phyloP scores from a whole-genome alignment of 2,329 filamentous ascomycete genomes.

The Helicocarpus griseus region DNA sequence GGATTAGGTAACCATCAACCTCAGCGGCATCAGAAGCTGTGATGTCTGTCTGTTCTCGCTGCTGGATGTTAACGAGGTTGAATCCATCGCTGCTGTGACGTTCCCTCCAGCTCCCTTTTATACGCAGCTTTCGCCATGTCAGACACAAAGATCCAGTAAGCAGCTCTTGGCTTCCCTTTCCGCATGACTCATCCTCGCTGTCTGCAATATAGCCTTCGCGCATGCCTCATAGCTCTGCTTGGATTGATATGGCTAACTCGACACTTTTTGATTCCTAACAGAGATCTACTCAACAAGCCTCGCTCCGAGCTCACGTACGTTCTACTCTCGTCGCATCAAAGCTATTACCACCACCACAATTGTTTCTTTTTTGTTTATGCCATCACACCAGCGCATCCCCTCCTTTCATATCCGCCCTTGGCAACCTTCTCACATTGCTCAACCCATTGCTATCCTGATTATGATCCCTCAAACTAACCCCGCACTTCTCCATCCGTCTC shows the following conservation, averaged over 20 bases:
- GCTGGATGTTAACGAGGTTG: not conserved
- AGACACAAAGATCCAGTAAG: slow-evolving; percentile 64
- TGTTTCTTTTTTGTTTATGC: slow-evolving; percentile 1
- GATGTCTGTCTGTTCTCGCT: not conserved
- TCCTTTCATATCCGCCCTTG: not conserved
- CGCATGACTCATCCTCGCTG: slow-evolving; percentile 13
- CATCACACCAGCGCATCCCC: slow-evolving; percentile 12
- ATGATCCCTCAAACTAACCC: slow-evolving; percentile 13
- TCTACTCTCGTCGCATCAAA: slow-evolving; percentile 9
- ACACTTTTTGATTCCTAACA: slow-evolving; percentile 32
- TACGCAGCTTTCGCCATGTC: slow-evolving; percentile 40
- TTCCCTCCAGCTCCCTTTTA: slow-evolving; percentile 17
- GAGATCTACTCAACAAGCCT: slow-evolving; percentile 81
- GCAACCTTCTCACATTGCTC: slow-evolving; percentile 13
- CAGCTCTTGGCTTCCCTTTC: slow-evolving; percentile 11
- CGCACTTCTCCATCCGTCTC: slow-evolving; percentile 6
- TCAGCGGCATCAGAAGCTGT: not conserved
- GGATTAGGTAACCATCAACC: slow-evolving; percentile 1
- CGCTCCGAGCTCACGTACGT: slow-evolving; percentile 84
- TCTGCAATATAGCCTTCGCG: slow-evolving; percentile 14
- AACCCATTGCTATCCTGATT: not conserved
- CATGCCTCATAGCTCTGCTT: not conserved
- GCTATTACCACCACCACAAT: not conserved
- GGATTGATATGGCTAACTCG: slow-evolving; percentile 3
- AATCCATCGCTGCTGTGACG: not conserved